Evolutionary conservation across 768 basidiomycete species (phyloP).

Genomic region (Ramaria sp.): DNA sequence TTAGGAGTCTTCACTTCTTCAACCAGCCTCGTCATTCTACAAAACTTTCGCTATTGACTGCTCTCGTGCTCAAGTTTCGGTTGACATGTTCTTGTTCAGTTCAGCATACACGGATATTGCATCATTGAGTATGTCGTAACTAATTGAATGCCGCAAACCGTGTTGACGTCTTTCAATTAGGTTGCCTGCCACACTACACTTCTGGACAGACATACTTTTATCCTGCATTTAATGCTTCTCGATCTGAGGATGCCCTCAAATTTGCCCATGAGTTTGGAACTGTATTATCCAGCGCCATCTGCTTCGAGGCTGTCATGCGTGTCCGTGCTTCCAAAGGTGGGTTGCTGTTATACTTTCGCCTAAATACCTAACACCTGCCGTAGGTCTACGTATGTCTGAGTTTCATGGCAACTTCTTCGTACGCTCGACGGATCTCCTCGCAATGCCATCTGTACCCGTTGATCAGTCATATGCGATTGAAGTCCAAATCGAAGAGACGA

Average conservation of each 20-base stretch:
- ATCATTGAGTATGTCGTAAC: conserved; percentile 55
- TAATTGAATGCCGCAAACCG: not conserved
- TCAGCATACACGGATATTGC: conserved; percentile 92
- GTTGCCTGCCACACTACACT: conserved; percentile 91
- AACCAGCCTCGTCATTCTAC: conserved; percentile 92
- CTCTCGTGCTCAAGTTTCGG: conserved; percentile 91
- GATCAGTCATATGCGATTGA: conserved; percentile 96
- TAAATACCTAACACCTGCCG: not conserved
- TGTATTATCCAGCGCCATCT: conserved; percentile 87
- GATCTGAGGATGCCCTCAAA: conserved; percentile 93
- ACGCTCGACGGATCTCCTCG: conserved; percentile 89
- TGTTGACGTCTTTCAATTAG: conserved; percentile 26
- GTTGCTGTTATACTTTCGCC: conserved; percentile 7
- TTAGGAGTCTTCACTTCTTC: conserved; percentile 84
- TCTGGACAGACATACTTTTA: conserved; percentile 98
- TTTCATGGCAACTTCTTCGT: conserved; percentile 99
- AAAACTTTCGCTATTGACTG: conserved; percentile 99
- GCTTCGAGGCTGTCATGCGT: conserved; percentile 95
- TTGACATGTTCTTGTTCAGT: conserved; percentile 99
- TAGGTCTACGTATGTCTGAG: conserved; percentile 87
- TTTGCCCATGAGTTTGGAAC: conserved; percentile 97
- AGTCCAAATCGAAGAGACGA: conserved; percentile 88
- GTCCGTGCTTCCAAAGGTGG: conserved; percentile 92
- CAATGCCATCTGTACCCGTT: conserved; percentile 93
- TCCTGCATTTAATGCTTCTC: conserved; percentile 91